These are phyloP conservation scores for Pestalotiopsis fici DNA, from an alignment of 2,329 filamentous ascomycete genomes.

Conservation along the genomic window DNA sequence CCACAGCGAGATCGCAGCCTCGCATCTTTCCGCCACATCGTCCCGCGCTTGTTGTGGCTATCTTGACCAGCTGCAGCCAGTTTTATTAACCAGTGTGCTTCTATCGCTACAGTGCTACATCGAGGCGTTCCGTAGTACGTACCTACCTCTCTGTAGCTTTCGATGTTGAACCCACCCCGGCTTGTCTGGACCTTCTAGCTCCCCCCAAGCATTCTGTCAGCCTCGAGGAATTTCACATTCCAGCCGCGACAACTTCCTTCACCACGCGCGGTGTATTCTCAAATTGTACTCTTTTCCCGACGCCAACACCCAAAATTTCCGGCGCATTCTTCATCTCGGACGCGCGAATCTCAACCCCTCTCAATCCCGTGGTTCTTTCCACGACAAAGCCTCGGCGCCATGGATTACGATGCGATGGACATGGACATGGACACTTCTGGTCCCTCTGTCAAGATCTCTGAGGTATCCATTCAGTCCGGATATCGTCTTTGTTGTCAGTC, in stretches of 20 bases:
- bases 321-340: not conserved
- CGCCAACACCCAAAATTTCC: not conserved
- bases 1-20: conserved; percentile 2
- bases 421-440: conserved; percentile 60
- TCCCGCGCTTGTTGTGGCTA: too few relatives aligned
- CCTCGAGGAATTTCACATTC: conserved; percentile 8
- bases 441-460: conserved; percentile 61
- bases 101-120: too few relatives aligned
- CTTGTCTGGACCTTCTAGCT: not conserved
- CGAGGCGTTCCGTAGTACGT: too few relatives aligned
- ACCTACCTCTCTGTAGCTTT: too few relatives aligned
- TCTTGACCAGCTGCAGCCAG: too few relatives aligned
- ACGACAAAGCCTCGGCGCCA: conserved; percentile 23
- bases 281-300: not conserved
- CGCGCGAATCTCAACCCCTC: not conserved
- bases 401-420: conserved; percentile 64
- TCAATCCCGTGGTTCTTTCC: conserved; percentile 4
- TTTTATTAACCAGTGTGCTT: too few relatives aligned
- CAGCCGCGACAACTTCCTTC: not conserved
- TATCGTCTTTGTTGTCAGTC: not conserved
- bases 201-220: not conserved
- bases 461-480: conserved; percentile 40
- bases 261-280: not conserved
- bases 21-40: not conserved
- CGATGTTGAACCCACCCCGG: not conserved